Evolutionary conservation across 305 asterid species (phyloP).

Genomic region (Solanum aculeatissimum): DNA sequence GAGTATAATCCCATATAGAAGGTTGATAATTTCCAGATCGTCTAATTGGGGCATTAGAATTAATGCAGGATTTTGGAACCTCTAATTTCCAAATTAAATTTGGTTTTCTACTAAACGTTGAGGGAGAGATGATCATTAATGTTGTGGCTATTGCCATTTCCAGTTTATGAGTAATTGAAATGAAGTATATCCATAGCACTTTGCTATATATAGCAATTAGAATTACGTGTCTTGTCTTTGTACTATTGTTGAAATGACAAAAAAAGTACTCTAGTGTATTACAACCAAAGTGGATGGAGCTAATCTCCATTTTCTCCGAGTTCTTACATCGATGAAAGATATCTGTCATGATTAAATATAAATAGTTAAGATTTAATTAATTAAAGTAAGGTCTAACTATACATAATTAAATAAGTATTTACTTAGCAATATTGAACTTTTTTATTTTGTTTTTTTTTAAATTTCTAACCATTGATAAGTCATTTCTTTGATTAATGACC

Average conservation of each 20-base stretch:
- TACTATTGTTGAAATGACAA: neutral
- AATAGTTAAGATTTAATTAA: too few species aligned
- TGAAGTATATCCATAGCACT: neutral
- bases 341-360: too few species aligned
- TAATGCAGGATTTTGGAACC: neutral
- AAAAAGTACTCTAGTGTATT: too few species aligned
- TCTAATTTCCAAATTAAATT: neutral
- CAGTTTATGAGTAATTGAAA: neutral
- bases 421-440: too few species aligned
- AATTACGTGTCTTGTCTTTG: neutral
- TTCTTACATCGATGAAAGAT: too few species aligned
- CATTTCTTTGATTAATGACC: too few species aligned
- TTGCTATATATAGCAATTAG: neutral
- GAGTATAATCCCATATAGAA: conserved; percentile 4
- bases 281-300: too few species aligned
- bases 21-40: conserved; percentile 12
- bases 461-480: too few species aligned
- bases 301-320: too few species aligned
- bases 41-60: neutral
- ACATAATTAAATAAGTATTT: too few species aligned
- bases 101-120: neutral
- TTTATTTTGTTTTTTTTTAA: too few species aligned
- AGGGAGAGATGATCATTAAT: neutral
- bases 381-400: too few species aligned
- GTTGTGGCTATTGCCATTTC: neutral